phyloP scores from a whole-genome alignment of 257 asterid species.

The Nicotiana attenuata region DNA sequence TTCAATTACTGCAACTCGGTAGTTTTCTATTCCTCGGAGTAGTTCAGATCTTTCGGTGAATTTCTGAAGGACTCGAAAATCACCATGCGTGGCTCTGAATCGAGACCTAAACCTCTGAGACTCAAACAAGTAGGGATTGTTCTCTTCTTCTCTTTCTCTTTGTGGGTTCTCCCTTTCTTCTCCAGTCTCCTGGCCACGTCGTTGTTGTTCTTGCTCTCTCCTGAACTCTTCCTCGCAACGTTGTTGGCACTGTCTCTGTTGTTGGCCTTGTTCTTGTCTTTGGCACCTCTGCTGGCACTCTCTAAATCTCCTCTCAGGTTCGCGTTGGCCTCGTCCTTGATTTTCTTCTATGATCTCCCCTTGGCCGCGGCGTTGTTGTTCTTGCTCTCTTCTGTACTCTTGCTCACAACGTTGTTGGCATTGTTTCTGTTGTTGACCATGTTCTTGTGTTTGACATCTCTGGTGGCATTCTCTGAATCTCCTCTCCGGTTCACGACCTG shows the following conservation, averaged over 20 bases:
- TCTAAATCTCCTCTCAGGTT: constrained; percentile 14
- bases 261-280: neutral
- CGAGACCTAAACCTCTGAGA: constrained; percentile 21
- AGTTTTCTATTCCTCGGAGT: constrained; percentile 33
- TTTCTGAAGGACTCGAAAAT: constrained; percentile 29
- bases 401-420: neutral
- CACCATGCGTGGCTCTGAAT: constrained; percentile 25
- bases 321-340: neutral
- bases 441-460: neutral
- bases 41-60: constrained; percentile 32
- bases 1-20: constrained; percentile 29
- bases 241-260: constrained; percentile 11
- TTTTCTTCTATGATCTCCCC: neutral
- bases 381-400: neutral
- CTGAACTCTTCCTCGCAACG: constrained; percentile 16
- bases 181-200: neutral
- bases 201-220: constrained; percentile 9
- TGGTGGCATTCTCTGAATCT: constrained; percentile 20
- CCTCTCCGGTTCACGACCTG: constrained; percentile 10
- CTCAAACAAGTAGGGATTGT: constrained; percentile 33
- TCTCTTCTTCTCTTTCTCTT: neutral
- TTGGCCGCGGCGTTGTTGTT: neutral
- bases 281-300: constrained; percentile 23
- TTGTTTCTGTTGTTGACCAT: constrained; percentile 8
- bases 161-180: neutral